Evolutionary conservation across 2,329 filamentous ascomycete genomes (phyloP).

Genomic region (Colletotrichum australisinense): DNA sequence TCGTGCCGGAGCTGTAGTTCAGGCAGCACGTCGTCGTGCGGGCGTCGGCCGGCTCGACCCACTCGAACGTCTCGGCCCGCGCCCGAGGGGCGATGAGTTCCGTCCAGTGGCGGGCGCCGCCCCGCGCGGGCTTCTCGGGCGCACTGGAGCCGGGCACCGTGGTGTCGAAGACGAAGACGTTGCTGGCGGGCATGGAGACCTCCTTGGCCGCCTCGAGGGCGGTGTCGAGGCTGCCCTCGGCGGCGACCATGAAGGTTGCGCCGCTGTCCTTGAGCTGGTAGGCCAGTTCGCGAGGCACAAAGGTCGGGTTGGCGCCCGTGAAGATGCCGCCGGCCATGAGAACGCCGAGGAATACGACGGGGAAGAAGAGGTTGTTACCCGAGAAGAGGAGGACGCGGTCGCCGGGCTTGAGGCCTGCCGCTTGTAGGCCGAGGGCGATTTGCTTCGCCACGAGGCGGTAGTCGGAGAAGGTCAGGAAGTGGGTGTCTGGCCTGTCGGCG

Average conservation of each 20-base stretch:
- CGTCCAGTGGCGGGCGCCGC: conserved; percentile 72
- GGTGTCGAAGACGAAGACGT: conserved; percentile 75
- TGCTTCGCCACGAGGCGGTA: conserved; percentile 80
- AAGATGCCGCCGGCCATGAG: conserved; percentile 85
- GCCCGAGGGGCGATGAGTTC: conserved; percentile 64
- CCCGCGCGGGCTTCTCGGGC: conserved; percentile 32
- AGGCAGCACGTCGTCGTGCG: conserved; percentile 71
- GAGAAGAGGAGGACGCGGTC: conserved; percentile 81
- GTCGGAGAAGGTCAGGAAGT: conserved; percentile 71
- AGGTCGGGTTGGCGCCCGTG: conserved; percentile 79
- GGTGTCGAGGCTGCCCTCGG: conserved; percentile 68
- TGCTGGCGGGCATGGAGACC: conserved; percentile 63
- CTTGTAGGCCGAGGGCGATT: conserved; percentile 74
- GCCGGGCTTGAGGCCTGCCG: conserved; percentile 72
- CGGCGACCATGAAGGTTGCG: conserved; percentile 75
- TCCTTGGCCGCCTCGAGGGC: conserved; percentile 74
- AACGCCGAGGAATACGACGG: conserved; percentile 76
- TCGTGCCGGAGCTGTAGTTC: conserved; percentile 85
- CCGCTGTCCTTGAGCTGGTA: conserved; percentile 81
- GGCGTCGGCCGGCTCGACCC: conserved; percentile 67
- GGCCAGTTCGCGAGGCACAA: conserved; percentile 75
- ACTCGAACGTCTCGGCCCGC: conserved; percentile 69
- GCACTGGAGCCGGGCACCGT: conserved; percentile 49
- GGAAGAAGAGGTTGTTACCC: conserved; percentile 79
- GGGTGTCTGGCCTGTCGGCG: conserved; percentile 73